phyloP scores from a whole-genome alignment of 192 early-diverging fungal genomes.

The Gamsiella multidivaricata region DNA sequence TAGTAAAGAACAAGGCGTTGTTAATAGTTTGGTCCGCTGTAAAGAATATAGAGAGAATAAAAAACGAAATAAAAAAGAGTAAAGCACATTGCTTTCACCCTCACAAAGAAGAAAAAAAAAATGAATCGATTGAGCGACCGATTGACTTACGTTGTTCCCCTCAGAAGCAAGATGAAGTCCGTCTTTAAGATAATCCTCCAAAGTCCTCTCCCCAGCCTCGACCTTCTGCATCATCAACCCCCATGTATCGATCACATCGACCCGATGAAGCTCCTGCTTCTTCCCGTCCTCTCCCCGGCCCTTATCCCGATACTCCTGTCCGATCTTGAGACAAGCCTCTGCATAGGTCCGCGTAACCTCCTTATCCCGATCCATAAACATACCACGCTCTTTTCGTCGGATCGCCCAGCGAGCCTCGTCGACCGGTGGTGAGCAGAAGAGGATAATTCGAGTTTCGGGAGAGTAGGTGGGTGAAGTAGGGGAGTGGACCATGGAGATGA shows the following conservation, averaged over 20 bases:
- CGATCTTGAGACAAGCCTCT: conserved; percentile 55
- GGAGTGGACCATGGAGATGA: conserved; percentile 67
- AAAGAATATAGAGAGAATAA: not conserved
- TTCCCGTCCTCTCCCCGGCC: conserved; percentile 50
- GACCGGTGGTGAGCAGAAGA: conserved; percentile 79
- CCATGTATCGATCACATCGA: conserved; percentile 41
- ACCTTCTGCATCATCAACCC: conserved; percentile 17
- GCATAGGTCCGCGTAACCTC: conserved; percentile 64
- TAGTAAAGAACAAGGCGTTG: not conserved
- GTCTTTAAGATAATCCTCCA: conserved; percentile 58
- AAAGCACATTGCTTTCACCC: too few relatives aligned
- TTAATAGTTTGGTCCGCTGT: not conserved
- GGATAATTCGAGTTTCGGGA: conserved; percentile 69
- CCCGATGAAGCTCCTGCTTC: conserved; percentile 34
- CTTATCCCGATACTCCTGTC: conserved; percentile 34
- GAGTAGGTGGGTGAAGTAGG: conserved; percentile 64
- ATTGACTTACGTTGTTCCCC: conserved; percentile 61
- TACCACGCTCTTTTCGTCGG: conserved; percentile 35
- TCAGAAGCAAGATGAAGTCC: conserved; percentile 67
- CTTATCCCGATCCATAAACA: conserved; percentile 48
- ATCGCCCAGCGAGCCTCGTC: conserved; percentile 64
- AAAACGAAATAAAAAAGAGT: too few relatives aligned
- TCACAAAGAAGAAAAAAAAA: not conserved
- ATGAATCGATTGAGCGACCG: not conserved
- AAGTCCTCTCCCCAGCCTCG: not conserved